Base-by-base conservation (phyloP, 2,329 filamentous ascomycete species). In the Byssoonygena ceratinophila region DNA sequence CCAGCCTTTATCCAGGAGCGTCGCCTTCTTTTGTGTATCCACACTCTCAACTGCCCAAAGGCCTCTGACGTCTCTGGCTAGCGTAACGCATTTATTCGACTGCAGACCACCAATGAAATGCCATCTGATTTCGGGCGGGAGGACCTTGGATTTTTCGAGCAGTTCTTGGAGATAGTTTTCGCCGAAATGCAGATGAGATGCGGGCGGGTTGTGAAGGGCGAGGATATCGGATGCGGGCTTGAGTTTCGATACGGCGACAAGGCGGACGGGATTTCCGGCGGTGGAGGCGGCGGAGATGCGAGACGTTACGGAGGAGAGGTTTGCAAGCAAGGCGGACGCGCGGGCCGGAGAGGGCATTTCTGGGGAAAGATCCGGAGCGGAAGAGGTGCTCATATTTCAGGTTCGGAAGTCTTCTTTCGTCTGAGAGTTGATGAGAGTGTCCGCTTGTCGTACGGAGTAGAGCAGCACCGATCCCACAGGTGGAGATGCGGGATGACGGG, bases 161-260 rank as follows among this genome's bases (percentile, higher is more conserved):
- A 98, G 79, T 69, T 98, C 92, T 70, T 91, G 86, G 3, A 85
- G 78, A 72, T 98, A 98, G 74, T 98, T 98, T 72, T 98, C 92
- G 61, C 92, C 92, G 68, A 97, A 97, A 71, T 98, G 87, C 16
- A 75, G 60, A 51, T 90, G 86, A 1, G 72, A 68, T 27, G 72
- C 67, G 0, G 77, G 74, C 0, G 75, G 69, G 61, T 79, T 75
- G 71, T 94, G 84, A 0, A 98, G 79, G 27, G 89, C 84, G 52
- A 94, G 76, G 62, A 98, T 85, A 68, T 98, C 92, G 62, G 86
- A 86, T 54, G 83, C 87, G 12, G 92, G 91, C 72, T 98, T 97
- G 59, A 96, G 77, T 71, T 98, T 98, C 37, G 90, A 96, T 46
- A 98, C 92, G 25, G 92, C 91, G 39, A 98, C 89, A 36, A 98